Conservation (phyloP, 2,329 filamentous ascomycete genomes). For the Trichoderma breve region DNA sequence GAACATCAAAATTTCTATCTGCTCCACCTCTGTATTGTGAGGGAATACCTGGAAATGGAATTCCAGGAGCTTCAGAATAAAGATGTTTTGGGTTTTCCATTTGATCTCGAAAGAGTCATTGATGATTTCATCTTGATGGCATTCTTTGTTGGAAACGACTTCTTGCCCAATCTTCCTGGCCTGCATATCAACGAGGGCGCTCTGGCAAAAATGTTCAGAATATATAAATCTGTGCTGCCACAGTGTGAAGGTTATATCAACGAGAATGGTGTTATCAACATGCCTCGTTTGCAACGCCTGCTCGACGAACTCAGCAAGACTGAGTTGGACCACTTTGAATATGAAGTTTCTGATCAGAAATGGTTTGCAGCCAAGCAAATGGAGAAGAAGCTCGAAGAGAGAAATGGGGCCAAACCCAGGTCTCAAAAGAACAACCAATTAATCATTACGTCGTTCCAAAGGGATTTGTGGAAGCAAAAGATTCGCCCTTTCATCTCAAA, state of each 20-base stretch:
- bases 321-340: constrained; percentile 89
- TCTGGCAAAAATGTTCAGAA: constrained; percentile 92
- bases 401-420: constrained; percentile 56
- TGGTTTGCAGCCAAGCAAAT: constrained; percentile 89
- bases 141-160: constrained; percentile 99
- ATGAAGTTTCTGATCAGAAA: constrained; percentile 80
- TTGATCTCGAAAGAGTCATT: constrained; percentile 93
- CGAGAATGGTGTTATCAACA: constrained; percentile 87
- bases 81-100: constrained; percentile 70
- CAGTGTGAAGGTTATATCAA: constrained; percentile 94
- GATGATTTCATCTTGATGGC: constrained; percentile 99
- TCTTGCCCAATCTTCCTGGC: constrained; percentile 92
- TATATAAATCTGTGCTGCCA: constrained; percentile 89
- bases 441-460: constrained; percentile 75
- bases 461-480: constrained; percentile 73
- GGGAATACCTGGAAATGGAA: constrained; percentile 94
- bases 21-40: constrained; percentile 94
- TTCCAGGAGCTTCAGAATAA: constrained; percentile 87
- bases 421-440: constrained; percentile 54
- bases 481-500: constrained; percentile 81
- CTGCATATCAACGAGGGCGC: constrained; percentile 98
- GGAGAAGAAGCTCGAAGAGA: constrained; percentile 60
- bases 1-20: constrained; percentile 99
- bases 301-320: constrained; percentile 83
- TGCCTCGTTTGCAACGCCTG: constrained; percentile 73